Evolutionary conservation across 202 grass and related monocot species (phyloP), one percentile per base, ranked within the genome.

Genomic region (Hordeum pubiflorum): DNA sequence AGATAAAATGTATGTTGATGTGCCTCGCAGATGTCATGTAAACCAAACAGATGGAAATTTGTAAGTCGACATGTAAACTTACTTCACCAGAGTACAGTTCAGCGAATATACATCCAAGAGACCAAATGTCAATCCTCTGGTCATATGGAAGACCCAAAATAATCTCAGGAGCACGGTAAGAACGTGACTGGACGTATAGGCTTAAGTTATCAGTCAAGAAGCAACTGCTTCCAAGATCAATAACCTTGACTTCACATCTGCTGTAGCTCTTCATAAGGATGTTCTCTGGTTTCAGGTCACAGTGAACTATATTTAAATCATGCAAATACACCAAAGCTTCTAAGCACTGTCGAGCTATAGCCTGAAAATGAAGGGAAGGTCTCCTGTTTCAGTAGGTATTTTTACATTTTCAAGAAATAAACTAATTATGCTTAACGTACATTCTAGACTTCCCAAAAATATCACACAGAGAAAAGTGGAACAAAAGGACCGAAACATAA

Each of bases 221-320:
- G 80, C 96, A 96, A 75, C 96, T 99, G 81, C 96, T 99, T 84
- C 96, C 96, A 84, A 99, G 90, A 90, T 99, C 96, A 69, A 99
- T 99, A 77, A 99, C 83, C 75, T 99, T 99, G 64, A 99, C 87
- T 83, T 99, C 96, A 89, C 96, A 93, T 91, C 91, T 93, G 72
- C 87, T 93, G 72, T 99, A 99, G 85, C 91, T 99, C 91, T 99
- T 93, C 79, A 99, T 89, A 75, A 99, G 90, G 36, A 99, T 93
- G 92, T 99, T 99, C 74, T 99, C 96, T 58, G 96, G 96, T 75
- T 99, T 99, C 58, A 99, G 76, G 64, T 99, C 96, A 90, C 89
- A 93, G 37, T 99, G 96, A 86, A 99, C 92, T 86, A 99, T 93
- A 81, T 86, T 91, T 85, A 99, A 81, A 76, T 89, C 81, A 86